Evolutionary conservation across 2,329 filamentous ascomycete species (phyloP).

Genomic region (Exophiala sp.): DNA sequence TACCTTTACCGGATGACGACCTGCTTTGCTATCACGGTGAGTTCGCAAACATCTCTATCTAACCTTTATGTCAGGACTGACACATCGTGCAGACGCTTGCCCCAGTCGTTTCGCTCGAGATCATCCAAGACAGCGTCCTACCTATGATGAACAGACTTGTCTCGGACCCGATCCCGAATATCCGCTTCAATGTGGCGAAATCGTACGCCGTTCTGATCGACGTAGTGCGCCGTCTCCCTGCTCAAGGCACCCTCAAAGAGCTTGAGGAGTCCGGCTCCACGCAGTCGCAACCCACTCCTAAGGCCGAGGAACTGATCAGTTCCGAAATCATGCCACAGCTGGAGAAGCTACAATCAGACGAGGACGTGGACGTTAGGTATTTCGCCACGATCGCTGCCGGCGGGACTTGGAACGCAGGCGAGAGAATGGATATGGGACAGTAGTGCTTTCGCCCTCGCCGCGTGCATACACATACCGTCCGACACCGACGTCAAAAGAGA

Average conservation of each 20-base stretch:
- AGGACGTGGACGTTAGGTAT: slow-evolving; percentile 96
- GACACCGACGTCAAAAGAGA: neutral
- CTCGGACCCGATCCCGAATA: slow-evolving; percentile 93
- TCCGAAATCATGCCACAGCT: slow-evolving; percentile 83
- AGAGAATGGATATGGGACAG: slow-evolving; percentile 34
- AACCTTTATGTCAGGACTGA: slow-evolving; percentile 31
- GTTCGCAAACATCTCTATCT: slow-evolving; percentile 36
- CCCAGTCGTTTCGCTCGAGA: slow-evolving; percentile 85
- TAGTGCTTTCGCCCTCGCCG: slow-evolving; percentile 8
- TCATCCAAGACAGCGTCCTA: slow-evolving; percentile 88
- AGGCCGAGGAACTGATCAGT: slow-evolving; percentile 76
- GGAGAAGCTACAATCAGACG: slow-evolving; percentile 93
- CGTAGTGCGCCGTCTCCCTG: slow-evolving; percentile 85
- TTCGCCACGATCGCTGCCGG: slow-evolving; percentile 84
- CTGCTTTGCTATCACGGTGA: slow-evolving; percentile 97
- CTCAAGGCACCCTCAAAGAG: slow-evolving; percentile 79
- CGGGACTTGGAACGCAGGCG: slow-evolving; percentile 53
- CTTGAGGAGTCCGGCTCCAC: slow-evolving; percentile 70
- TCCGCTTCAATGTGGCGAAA: slow-evolving; percentile 98
- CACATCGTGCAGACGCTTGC: slow-evolving; percentile 69
- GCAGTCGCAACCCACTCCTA: slow-evolving; percentile 60
- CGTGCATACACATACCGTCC: neutral
- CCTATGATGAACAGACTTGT: slow-evolving; percentile 96
- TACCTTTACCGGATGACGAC: slow-evolving; percentile 99
- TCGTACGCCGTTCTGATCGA: slow-evolving; percentile 88